These are phyloP conservation scores for Trametes cingulata DNA, from an alignment of 768 basidiomycete genomes.

Conservation along the genomic window DNA sequence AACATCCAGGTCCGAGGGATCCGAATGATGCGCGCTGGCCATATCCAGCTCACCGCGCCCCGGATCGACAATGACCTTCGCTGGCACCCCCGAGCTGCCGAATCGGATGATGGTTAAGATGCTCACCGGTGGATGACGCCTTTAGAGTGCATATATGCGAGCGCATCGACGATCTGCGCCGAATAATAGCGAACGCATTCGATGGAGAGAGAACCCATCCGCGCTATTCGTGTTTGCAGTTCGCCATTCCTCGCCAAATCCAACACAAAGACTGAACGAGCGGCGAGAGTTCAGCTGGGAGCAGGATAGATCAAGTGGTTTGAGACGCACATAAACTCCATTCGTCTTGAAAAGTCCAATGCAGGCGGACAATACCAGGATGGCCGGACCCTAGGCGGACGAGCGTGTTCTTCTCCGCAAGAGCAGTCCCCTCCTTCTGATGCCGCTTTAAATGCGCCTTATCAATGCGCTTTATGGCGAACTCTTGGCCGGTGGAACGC, in stretches of 20 bases:
- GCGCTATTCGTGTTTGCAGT: constrained; percentile 68
- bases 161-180: constrained; percentile 86
- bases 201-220: constrained; percentile 84
- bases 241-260: constrained; percentile 79
- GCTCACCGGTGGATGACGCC: constrained; percentile 83
- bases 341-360: constrained; percentile 85
- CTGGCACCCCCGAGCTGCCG: neutral
- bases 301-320: neutral
- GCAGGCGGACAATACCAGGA: constrained; percentile 79
- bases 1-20: neutral
- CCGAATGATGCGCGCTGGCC: neutral
- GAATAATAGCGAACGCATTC: constrained; percentile 79
- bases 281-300: constrained; percentile 1
- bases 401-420: constrained; percentile 78
- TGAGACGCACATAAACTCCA: constrained; percentile 73
- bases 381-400: constrained; percentile 65
- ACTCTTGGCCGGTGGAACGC: constrained; percentile 57
- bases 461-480: constrained; percentile 81
- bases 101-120: neutral
- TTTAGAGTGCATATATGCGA: constrained; percentile 88
- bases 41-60: neutral
- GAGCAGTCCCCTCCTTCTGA: constrained; percentile 75
- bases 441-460: constrained; percentile 81
- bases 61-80: neutral
- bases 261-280: constrained; percentile 66